Percentiles rank a stretch among this genome's conserved stretches.
These are phyloP conservation scores for Crithidia mellificae DNA, from an alignment of 208 protist genomes.

Conservation along the genomic window DNA sequence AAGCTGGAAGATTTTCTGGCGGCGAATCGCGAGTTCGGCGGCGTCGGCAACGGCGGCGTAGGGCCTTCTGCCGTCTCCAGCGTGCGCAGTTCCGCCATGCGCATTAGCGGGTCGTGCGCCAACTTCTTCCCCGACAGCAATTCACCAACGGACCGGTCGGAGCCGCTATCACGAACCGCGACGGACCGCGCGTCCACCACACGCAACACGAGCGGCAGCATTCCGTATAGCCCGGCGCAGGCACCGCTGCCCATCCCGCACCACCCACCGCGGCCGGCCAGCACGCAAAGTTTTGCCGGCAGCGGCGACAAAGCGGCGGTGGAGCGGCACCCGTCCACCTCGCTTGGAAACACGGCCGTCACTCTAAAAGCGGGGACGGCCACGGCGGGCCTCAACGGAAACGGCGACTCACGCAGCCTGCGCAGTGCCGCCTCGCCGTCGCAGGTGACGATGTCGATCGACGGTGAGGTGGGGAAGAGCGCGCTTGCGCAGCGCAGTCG, in stretches of 20 bases:
- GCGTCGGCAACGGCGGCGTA: not conserved
- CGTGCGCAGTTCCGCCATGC: constrained; percentile 17
- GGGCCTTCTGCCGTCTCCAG: constrained; percentile 17
- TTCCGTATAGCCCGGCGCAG: not conserved
- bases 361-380: not conserved
- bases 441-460: constrained; percentile 13
- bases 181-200: not conserved
- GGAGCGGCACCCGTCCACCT: constrained; percentile 1
- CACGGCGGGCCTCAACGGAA: not conserved
- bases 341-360: not conserved
- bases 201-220: constrained; percentile 9
- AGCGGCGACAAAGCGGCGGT: not conserved
- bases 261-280: constrained; percentile 4
- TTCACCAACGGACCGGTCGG: constrained; percentile 12
- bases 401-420: not conserved
- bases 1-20: constrained; percentile 67
- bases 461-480: not conserved
- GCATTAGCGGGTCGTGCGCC: constrained; percentile 5
- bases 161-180: constrained; percentile 7
- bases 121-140: constrained; percentile 24
- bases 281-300: not conserved
- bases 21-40: constrained; percentile 40
- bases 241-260: not conserved
- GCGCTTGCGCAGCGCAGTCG: not conserved
- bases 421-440: constrained; percentile 11